These are phyloP conservation scores for Fusarium chlamydosporum DNA, from an alignment of 2,329 filamentous ascomycete species.

Conservation along the genomic window DNA sequence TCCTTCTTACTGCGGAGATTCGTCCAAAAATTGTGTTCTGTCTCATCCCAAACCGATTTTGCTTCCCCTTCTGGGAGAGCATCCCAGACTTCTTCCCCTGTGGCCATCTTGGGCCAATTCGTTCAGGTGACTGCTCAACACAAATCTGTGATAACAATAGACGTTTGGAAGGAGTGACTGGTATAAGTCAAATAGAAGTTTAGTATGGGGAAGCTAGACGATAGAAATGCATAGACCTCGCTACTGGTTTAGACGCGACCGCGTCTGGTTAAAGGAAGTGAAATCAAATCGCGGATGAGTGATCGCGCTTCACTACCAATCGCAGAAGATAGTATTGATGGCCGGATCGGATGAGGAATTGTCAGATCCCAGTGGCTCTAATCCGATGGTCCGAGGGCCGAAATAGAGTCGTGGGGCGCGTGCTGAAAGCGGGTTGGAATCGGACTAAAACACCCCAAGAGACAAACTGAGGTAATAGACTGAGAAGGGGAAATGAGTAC, in stretches of 20 bases:
- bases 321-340: conserved; percentile 18
- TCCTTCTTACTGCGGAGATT: conserved; percentile 49
- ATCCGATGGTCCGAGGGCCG: conserved; percentile 40
- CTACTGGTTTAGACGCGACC: conserved; percentile 24
- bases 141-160: not conserved
- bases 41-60: conserved; percentile 55
- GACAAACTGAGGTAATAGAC: conserved; percentile 30
- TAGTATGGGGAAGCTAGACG: conserved; percentile 10
- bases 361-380: conserved; percentile 39
- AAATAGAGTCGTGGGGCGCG: conserved; percentile 46
- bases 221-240: conserved; percentile 21
- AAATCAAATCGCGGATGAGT: conserved; percentile 5
- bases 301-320: conserved; percentile 30
- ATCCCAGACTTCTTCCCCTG: conserved; percentile 50
- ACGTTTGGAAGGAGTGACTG: not conserved
- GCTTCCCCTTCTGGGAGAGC: conserved; percentile 53
- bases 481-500: conserved; percentile 35
- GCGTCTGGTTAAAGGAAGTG: conserved; percentile 10
- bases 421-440: conserved; percentile 40
- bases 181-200: conserved; percentile 8
- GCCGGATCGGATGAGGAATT: conserved; percentile 35
- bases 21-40: conserved; percentile 56
- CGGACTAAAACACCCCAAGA: conserved; percentile 29
- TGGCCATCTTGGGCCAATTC: conserved; percentile 40
- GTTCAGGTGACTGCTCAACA: conserved; percentile 1